Evolutionary conservation across 805 yeast genomes (phyloP).

Genomic region (Cyberlindnera samutprakarnensis): DNA sequence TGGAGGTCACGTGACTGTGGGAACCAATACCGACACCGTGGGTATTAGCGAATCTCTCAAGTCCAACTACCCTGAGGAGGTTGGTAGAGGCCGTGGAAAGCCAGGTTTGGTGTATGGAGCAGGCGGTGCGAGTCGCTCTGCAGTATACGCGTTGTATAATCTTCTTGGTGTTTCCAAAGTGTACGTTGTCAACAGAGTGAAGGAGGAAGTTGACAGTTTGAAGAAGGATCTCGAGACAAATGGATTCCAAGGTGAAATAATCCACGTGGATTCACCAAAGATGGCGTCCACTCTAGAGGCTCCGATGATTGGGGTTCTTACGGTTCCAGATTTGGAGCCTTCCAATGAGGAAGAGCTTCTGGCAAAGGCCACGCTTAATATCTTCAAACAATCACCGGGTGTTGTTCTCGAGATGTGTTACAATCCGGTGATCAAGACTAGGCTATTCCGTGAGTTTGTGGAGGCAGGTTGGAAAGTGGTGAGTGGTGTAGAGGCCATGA

Average conservation of each 20-base stretch:
- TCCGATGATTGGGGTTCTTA: conserved; percentile 16
- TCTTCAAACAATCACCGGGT: conserved; percentile 15
- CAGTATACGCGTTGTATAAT: conserved; percentile 18
- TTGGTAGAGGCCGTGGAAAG: conserved; percentile 3
- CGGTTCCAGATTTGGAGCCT: conserved; percentile 21
- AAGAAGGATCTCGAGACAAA: conserved; percentile 13
- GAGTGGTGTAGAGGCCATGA: conserved; percentile 22
- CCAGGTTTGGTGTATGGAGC: conserved; percentile 22
- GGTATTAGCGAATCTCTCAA: conserved; percentile 17
- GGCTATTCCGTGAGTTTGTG: conserved; percentile 11
- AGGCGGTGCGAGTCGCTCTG: conserved; percentile 23
- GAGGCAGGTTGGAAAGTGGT: conserved; percentile 17
- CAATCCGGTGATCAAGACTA: conserved; percentile 18
- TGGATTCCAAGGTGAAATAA: conserved; percentile 20
- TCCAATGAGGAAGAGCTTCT: conserved; percentile 9
- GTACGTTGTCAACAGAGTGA: conserved; percentile 19
- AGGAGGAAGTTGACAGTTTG: conserved; percentile 15
- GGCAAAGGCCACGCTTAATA: conserved; percentile 19
- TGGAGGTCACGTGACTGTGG: conserved; percentile 9
- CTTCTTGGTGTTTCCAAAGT: conserved; percentile 19
- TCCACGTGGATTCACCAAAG: conserved; percentile 17
- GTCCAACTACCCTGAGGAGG: conserved; percentile 16
- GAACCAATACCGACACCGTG: conserved; percentile 23
- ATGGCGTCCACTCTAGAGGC: conserved; percentile 11
- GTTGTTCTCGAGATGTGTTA: conserved; percentile 22